phyloP scores from a whole-genome alignment of 805 yeast genomes.

The Saccharomycopsis javanensis region DNA sequence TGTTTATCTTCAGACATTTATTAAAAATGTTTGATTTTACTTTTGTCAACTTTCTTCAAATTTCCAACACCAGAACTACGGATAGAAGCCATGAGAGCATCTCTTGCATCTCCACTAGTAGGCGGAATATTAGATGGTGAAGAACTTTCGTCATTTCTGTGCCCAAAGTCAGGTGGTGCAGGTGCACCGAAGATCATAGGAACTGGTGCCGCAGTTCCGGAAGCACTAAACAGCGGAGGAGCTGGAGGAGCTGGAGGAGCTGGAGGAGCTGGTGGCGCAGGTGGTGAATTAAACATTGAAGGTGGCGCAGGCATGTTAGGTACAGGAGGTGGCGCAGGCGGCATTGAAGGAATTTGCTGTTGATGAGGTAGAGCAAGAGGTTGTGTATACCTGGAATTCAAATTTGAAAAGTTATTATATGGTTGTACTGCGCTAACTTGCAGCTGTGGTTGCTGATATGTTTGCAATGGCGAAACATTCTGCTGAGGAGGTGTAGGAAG shows the following conservation, averaged over 20 bases:
- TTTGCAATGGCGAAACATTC: constrained; percentile 2
- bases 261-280: constrained; percentile 21
- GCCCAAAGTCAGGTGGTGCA: constrained; percentile 23
- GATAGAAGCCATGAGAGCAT: constrained; percentile 79
- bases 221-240: constrained; percentile 22
- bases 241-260: constrained; percentile 28
- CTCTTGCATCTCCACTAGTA: constrained; percentile 44
- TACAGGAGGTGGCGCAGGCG: neutral
- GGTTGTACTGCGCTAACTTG: neutral
- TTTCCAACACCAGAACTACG: constrained; percentile 63
- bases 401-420: neutral
- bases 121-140: constrained; percentile 20
- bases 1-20: no score
- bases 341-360: neutral
- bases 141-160: constrained; percentile 21
- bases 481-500: constrained; percentile 3
- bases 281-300: constrained; percentile 17
- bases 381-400: neutral
- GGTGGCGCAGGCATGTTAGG: constrained; percentile 11
- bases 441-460: neutral
- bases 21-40: constrained; percentile 32
- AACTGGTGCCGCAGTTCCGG: constrained; percentile 23
- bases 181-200: constrained; percentile 8
- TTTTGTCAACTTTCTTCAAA: constrained; percentile 70
- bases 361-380: neutral